Evolutionary conservation across 257 asterid genomes (phyloP), one percentile per base, ranked within the genome.

Genomic region (Anisodus tanguticus): DNA sequence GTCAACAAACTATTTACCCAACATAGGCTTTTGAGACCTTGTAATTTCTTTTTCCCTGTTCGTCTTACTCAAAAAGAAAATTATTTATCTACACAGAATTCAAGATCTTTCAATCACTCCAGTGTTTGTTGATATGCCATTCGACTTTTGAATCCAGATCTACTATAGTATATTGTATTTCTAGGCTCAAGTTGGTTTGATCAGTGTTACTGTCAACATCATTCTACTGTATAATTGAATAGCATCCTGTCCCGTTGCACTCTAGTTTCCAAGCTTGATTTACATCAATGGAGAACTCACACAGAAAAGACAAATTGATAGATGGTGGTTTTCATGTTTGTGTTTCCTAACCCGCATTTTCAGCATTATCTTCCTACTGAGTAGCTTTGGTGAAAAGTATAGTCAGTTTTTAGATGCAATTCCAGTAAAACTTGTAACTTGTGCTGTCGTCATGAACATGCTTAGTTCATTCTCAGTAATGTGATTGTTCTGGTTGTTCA

Each of bases 251-350:
- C 17, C 35, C 54, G 45, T 9, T 71, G 80, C 39, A 45, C 58
- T 49, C 80, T 10, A 49, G 59, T 45, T 70, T 72, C 59, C 59
- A 45, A n/a, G 39, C 58, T 71, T 71, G 79, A 9, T 71, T n/a
- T 45, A 43, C n/a, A 17, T 19, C 39, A 43, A 55, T 58, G 2
- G 17, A 19, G 4, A 45, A n/a, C 39, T 45, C 3, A 9, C 16
- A 9, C 4, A 31, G 35, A 19, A 12, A 74, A 11, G 45, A 74
- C 19, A 12, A 6, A 26, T 7, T 76, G 35, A 60, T 60, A 49
- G 62, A 49, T 49, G 22, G 59, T 47, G 19, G 19, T 51, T 6
- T 72, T 31, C 35, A 31, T 31, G 35, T 26, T 26, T 31, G 35
- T 31, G 35, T 31, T 76, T 74, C 43, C 4, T 9, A 49, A 49